phyloP scores from a whole-genome alignment of 805 yeast genomes.

The Candida easanensis region DNA sequence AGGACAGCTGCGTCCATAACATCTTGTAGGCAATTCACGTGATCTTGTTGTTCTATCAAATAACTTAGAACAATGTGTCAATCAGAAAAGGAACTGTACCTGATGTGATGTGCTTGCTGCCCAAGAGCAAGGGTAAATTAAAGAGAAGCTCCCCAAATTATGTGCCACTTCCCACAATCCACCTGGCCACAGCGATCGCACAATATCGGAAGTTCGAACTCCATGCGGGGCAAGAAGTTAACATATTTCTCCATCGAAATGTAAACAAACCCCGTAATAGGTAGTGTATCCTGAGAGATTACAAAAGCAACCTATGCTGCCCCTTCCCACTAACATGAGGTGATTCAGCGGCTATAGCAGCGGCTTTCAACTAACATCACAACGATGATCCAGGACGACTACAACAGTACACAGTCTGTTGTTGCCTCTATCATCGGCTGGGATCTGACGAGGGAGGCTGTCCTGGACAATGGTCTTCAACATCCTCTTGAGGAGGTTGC shows the following conservation, averaged over 20 bases:
- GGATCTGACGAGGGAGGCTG: slow-evolving; percentile 8
- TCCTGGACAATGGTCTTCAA: slow-evolving; percentile 4
- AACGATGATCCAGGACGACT: slow-evolving; percentile 2
- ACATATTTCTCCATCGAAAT: slow-evolving; percentile 2
- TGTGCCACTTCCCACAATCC: too few species aligned
- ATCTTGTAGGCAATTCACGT: too few species aligned
- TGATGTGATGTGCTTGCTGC: too few species aligned
- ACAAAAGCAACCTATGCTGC: not conserved
- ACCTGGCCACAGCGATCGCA: too few species aligned
- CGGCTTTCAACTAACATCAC: not conserved
- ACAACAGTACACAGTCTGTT: slow-evolving; percentile 4
- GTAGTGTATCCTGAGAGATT: not conserved
- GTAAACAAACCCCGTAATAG: slow-evolving; percentile 8
- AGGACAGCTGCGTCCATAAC: too few species aligned
- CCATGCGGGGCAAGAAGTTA: too few species aligned
- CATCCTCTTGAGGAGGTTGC: slow-evolving; percentile 11
- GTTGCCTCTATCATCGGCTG: slow-evolving; percentile 14
- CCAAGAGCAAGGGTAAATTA: too few species aligned
- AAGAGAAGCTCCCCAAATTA: too few species aligned
- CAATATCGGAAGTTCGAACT: too few species aligned
- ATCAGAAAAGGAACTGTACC: too few species aligned
- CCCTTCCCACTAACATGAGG: not conserved
- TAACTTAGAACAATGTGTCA: too few species aligned
- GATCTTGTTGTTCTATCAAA: too few species aligned
- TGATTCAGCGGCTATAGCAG: not conserved